phyloP scores from a whole-genome alignment of 805 yeast species.

The Sungouiozyma intestinalis region DNA sequence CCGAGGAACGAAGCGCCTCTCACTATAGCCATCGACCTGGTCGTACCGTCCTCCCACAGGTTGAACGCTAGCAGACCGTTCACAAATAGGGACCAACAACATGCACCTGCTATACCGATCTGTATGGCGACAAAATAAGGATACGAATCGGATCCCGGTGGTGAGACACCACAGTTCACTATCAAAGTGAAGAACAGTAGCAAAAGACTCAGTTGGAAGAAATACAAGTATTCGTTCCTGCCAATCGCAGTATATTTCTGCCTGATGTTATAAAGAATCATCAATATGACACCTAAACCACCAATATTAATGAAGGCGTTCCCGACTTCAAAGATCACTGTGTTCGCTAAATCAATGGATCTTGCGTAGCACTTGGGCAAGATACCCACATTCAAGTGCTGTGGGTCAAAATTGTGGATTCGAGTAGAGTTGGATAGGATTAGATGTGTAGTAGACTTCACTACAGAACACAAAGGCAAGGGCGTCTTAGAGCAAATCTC shows the following conservation, averaged over 20 bases:
- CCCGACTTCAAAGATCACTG: slow-evolving; percentile 82
- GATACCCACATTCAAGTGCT: slow-evolving; percentile 44
- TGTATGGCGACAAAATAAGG: slow-evolving; percentile 80
- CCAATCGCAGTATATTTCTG: slow-evolving; percentile 93
- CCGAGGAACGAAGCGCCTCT: slow-evolving; percentile 43
- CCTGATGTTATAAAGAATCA: slow-evolving; percentile 68
- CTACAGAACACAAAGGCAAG: slow-evolving; percentile 69
- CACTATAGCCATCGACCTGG: slow-evolving; percentile 46
- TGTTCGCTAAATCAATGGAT: slow-evolving; percentile 79
- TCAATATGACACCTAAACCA: slow-evolving; percentile 49
- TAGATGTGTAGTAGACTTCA: slow-evolving; percentile 39
- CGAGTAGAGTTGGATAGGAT: slow-evolving; percentile 16
- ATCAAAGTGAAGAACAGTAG: slow-evolving; percentile 57
- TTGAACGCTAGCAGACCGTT: slow-evolving; percentile 80
- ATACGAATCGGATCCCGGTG: slow-evolving; percentile 67
- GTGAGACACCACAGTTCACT: slow-evolving; percentile 87
- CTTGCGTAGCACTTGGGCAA: slow-evolving; percentile 76
- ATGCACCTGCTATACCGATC: slow-evolving; percentile 59
- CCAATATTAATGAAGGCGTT: slow-evolving; percentile 79
- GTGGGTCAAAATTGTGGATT: slow-evolving; percentile 14
- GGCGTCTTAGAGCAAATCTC: slow-evolving; percentile 56
- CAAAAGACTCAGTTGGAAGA: slow-evolving; percentile 50
- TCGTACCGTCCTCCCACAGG: slow-evolving; percentile 91
- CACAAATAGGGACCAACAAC: slow-evolving; percentile 56
- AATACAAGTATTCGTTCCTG: slow-evolving; percentile 70